Evolutionary conservation across 306 rosid genomes (phyloP).

Genomic region (Pyrus betulifolia): DNA sequence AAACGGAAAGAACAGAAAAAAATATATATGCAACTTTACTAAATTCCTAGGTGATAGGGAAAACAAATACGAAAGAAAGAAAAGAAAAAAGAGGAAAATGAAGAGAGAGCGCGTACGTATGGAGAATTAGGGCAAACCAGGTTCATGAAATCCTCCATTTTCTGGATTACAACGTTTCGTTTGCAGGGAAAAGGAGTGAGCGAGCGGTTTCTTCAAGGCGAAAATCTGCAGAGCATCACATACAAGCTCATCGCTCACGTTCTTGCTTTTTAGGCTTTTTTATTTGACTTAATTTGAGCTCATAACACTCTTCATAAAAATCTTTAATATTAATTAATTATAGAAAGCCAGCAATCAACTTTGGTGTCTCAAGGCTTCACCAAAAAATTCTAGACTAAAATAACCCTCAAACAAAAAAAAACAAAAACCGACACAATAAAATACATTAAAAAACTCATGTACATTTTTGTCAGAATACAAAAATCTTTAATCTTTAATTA

Average conservation of each 20-base stretch:
- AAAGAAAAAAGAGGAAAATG: neutral
- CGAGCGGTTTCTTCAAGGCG: neutral
- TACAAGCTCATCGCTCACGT: neutral
- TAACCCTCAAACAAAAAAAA: no score
- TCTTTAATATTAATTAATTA: no score
- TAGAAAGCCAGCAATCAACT: no score
- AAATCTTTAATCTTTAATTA: no score
- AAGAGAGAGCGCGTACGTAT: conserved; percentile 32
- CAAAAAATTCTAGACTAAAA: no score
- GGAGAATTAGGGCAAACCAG: conserved; percentile 58
- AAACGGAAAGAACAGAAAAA: neutral
- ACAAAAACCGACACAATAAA: no score
- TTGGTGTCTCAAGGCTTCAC: no score
- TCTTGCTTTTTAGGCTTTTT: no score
- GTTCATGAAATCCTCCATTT: conserved; percentile 36
- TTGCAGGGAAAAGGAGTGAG: neutral
- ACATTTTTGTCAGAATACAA: no score
- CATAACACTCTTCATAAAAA: no score
- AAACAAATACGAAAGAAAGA: neutral
- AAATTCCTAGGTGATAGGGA: neutral
- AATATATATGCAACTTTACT: neutral
- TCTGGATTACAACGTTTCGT: neutral
- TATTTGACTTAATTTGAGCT: no score
- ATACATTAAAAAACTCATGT: no score
- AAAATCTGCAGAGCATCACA: neutral